Base-by-base conservation (phyloP, 768 basidiomycete genomes). In the Leccinum imitatum region DNA sequence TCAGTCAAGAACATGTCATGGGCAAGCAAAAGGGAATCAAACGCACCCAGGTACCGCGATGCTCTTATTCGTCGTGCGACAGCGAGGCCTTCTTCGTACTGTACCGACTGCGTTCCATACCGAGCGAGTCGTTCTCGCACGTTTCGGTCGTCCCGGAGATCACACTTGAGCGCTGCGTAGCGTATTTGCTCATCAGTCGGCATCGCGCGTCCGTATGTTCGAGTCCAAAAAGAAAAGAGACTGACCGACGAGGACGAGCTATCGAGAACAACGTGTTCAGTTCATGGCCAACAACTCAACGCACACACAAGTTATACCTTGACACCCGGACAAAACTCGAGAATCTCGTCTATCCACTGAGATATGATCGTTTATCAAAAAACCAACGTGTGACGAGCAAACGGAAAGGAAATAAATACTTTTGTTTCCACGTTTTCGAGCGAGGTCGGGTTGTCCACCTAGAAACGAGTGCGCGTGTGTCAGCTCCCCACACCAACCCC, bases 401-500 rank as follows among this genome's bases (percentile, higher is more conserved):
- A 23, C 7, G 19, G 11, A 21, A 46, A 54, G 39, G 31, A 8
- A 30, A 30, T 27, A 30, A 39, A 35, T 64, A 91, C 93, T 82
- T 96, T 98, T 21, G 86, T 81, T 71, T 96, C 94, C n/a, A 97
- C 87, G 68, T 98, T 98, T 68, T 97, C 96, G 63, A 98, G 76
- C 30, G 95, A 97, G n/a, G 84, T 84, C 9, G 95, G 96, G 64
- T 94, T 95, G 72, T 98, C 96, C 33, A 96, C 89, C 90, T 92
- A 8, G 4, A 31, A n/a, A 30, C 50, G 23, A 25, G 25, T 3
- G n/a, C 9, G 23, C 6, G 17, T 3, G 44, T 50, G 44, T 50
- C 17, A 46, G n/a, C 19, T 25, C 10, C 11, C 23, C 3, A 23
- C 3, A 23, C 23, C 23, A 23, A 23, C 23, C 33, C 33, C 11